These are phyloP conservation scores for Kewa caespitosa DNA, from an alignment of 179 eudicot species.

Conservation along the genomic window DNA sequence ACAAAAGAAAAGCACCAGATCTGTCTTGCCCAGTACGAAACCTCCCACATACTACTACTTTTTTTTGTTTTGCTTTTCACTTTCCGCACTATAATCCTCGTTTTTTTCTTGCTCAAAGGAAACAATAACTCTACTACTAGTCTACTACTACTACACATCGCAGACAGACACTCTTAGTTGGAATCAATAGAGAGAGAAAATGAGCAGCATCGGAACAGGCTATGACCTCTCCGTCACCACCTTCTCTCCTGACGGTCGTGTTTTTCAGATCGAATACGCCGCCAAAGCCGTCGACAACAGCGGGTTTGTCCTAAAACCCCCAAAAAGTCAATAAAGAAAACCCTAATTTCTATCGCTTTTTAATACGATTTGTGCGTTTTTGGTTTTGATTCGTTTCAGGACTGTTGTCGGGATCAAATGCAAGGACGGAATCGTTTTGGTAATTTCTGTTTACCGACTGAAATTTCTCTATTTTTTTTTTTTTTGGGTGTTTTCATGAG, in stretches of 20 bases:
- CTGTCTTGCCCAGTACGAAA: background rate
- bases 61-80: background rate
- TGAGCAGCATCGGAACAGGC: constrained; percentile 97
- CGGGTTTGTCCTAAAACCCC: constrained; percentile 43
- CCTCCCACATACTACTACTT: background rate
- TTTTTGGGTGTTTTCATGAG: background rate
- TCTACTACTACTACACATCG: background rate
- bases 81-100: too few relatives aligned
- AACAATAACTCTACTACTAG: too few relatives aligned
- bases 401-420: constrained; percentile 84
- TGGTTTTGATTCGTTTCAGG: constrained; percentile 22
- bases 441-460: constrained; percentile 19
- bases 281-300: constrained; percentile 89
- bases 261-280: constrained; percentile 92
- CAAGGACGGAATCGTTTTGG: constrained; percentile 92
- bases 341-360: background rate
- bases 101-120: too few relatives aligned
- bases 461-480: background rate
- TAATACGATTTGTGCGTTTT: background rate
- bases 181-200: constrained; percentile 13
- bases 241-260: constrained; percentile 94
- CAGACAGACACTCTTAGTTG: background rate
- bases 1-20: background rate
- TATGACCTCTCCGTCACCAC: constrained; percentile 93
- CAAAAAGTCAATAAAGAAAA: too few relatives aligned